Percentiles rank a stretch among this genome's conserved stretches.
phyloP scores from a whole-genome alignment of 208 protist species.

The Balamuthia mandrillaris region DNA sequence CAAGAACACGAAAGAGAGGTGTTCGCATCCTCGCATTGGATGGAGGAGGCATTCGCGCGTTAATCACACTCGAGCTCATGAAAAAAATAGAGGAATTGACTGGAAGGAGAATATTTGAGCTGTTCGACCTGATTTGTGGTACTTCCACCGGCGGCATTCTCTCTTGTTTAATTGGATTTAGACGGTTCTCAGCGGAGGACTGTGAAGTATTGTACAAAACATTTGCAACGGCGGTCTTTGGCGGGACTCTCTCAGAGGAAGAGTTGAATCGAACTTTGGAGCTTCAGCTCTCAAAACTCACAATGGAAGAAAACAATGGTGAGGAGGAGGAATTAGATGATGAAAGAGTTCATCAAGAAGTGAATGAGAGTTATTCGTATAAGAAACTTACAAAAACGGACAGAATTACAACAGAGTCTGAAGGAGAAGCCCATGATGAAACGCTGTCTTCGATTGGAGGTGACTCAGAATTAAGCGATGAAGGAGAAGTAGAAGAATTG shows the following conservation, averaged over 20 bases:
- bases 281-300: no score
- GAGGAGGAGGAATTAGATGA: no score
- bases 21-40: conserved; percentile 21
- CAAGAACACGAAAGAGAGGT: background rate
- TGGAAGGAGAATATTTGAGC: conserved; percentile 15
- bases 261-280: no score
- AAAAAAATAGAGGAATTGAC: conserved; percentile 35
- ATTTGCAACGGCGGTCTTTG: background rate
- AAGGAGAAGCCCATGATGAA: no score
- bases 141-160: conserved; percentile 19
- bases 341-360: no score
- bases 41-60: conserved; percentile 1
- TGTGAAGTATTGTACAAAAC: conserved; percentile 17
- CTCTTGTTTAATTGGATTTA: background rate
- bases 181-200: background rate
- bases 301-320: no score
- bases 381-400: no score
- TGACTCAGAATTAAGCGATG: no score
- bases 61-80: conserved; percentile 15
- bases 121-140: conserved; percentile 23
- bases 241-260: background rate
- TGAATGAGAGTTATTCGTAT: no score
- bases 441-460: no score
- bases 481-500: no score
- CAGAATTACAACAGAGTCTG: no score